Evolutionary conservation across 345 rosid species (phyloP).

Genomic region (Ceriops tagal): DNA sequence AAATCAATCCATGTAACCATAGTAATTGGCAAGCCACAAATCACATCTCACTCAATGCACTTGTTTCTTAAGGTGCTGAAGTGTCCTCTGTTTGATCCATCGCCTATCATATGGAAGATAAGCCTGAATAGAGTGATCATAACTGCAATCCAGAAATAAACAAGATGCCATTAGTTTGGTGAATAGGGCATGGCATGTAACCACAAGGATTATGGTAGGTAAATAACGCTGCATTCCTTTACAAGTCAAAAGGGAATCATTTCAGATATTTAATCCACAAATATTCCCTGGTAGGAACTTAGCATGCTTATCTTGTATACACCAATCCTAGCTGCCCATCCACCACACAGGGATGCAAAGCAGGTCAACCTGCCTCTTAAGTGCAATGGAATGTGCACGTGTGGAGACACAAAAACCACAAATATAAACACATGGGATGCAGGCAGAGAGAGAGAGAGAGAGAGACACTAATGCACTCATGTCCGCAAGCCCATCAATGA

Average conservation of each 20-base stretch:
- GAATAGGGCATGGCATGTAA: too few relatives aligned
- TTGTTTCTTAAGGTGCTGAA: slow-evolving; percentile 74
- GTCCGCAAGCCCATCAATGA: slow-evolving; percentile 84
- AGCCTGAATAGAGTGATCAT: slow-evolving; percentile 58
- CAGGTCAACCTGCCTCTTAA: not conserved
- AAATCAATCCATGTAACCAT: too few relatives aligned
- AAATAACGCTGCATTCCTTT: too few relatives aligned
- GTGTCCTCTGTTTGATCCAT: slow-evolving; percentile 77
- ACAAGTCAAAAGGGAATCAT: too few relatives aligned
- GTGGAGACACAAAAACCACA: not conserved
- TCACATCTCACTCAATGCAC: slow-evolving; percentile 39
- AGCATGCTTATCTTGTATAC: too few relatives aligned
- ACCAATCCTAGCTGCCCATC: too few relatives aligned
- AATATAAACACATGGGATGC: not conserved
- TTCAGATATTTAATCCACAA: too few relatives aligned
- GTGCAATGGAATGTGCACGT: not conserved
- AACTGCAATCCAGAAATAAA: slow-evolving; percentile 44
- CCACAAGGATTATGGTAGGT: too few relatives aligned
- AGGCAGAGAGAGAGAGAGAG: slow-evolving; percentile 17
- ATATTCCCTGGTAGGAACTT: too few relatives aligned
- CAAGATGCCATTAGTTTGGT: not conserved
- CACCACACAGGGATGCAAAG: too few relatives aligned
- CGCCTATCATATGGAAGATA: slow-evolving; percentile 81
- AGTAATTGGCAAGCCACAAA: not conserved
- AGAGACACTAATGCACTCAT: slow-evolving; percentile 83